phyloP scores from a whole-genome alignment of 2,329 filamentous ascomycete species.

The Xylaria polymorpha region DNA sequence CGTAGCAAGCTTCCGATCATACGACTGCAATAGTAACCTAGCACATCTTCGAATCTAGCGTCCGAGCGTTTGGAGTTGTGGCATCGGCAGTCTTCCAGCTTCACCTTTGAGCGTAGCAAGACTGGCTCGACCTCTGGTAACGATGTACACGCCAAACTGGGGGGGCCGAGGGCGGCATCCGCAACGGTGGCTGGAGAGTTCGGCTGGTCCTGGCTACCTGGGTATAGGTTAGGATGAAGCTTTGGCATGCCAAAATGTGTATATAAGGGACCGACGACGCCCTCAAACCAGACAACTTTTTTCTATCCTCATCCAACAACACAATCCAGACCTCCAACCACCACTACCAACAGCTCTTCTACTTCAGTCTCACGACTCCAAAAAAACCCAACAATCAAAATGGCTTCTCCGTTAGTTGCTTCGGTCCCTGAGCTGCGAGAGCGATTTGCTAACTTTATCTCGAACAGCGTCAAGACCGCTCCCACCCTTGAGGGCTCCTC shows the following conservation, averaged over 20 bases:
- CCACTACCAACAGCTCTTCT: constrained; percentile 11
- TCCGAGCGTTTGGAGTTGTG: constrained; percentile 20
- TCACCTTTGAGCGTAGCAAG: constrained; percentile 19
- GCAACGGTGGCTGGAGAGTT: constrained; percentile 24
- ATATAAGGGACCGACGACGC: constrained; percentile 40
- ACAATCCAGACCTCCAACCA: constrained; percentile 21
- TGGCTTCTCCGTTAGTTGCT: constrained; percentile 46
- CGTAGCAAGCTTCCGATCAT: constrained; percentile 41
- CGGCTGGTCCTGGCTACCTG: constrained; percentile 10
- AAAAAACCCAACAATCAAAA: constrained; percentile 29
- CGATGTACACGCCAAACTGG: constrained; percentile 16
- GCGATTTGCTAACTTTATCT: constrained; percentile 9
- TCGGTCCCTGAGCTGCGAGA: background rate
- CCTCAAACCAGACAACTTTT: constrained; percentile 32
- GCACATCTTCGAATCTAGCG: constrained; percentile 31
- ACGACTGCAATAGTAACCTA: constrained; percentile 41
- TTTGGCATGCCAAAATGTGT: constrained; percentile 28
- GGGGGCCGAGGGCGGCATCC: constrained; percentile 23
- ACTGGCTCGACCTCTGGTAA: constrained; percentile 18
- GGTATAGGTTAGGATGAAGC: constrained; percentile 10
- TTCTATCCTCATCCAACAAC: constrained; percentile 33
- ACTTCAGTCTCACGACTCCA: too few relatives aligned
- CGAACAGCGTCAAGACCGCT: constrained; percentile 41
- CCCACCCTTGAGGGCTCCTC: constrained; percentile 37
- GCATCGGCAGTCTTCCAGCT: constrained; percentile 21